Evolutionary conservation across 2,329 filamentous ascomycete species (phyloP), one percentile per base, ranked within the genome.

Genomic region (Botryosphaeria agaves): DNA sequence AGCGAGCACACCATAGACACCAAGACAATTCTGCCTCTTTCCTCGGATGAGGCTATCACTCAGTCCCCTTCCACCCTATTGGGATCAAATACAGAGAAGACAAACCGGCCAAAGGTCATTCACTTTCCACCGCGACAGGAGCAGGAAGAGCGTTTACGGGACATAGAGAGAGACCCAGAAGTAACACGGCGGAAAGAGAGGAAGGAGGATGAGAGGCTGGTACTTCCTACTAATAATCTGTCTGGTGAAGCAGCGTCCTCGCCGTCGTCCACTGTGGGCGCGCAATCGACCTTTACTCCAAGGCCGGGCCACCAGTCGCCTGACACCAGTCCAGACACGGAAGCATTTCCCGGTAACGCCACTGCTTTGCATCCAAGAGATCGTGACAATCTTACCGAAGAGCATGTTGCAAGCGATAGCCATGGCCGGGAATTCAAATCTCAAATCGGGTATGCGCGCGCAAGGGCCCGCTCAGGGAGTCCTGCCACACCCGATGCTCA

Each of bases 201-300:
- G 30, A 59, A 43, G 45, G 55, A 52, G 28, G 54, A 52, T 32
- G 44, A 45, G 38, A 48, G 50, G 31, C 34, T 52, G 24, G 28
- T 46, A 29, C 55, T 55, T 34, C 26, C 38, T 36, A 14, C 19
- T 29, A 19, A 35, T 36, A 17, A 33, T 38, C 2, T 38, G 37
- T 18, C 32, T 36, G 20, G 39, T 38, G 48, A 57, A 33, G 34
- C 46, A 36, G 49, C 53, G 5, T 64, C 61, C 7, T 64, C 59
- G 8, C 68, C 69, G 15, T 67, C 61, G 6, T 87, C 81, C 5
- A 84, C 77, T 1, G 57, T 69, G 32, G 72, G 64, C 18, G 67
- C 74, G 2, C 74, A 76, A 41, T 84, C 78, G 26, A 73, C 73
- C 32, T 72, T 76, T 14, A 89, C 81, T 0, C 77, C 81, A 2